A percentile compares a stretch with the other conserved stretches of the same genome.
These are phyloP conservation scores for Toxoplasma gondii DNA, from an alignment of 169 alveolate genomes.

Conservation along the genomic window DNA sequence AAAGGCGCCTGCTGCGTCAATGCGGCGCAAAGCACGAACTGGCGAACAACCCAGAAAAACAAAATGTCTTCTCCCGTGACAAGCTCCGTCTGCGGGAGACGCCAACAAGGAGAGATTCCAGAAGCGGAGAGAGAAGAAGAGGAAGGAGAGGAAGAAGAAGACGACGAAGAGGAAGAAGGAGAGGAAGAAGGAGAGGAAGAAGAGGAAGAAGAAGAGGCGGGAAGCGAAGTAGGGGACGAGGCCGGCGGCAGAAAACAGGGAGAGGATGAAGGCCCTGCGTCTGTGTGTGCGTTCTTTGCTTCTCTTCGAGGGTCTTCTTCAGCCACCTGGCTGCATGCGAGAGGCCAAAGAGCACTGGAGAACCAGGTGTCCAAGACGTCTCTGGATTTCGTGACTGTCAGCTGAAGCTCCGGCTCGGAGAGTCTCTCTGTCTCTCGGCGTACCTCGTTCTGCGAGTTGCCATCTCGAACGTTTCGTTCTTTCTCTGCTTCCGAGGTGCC, in stretches of 20 bases:
- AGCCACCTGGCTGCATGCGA: constrained; percentile 73
- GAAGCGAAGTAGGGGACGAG: too few relatives aligned
- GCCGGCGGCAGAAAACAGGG: not conserved
- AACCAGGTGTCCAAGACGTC: constrained; percentile 99
- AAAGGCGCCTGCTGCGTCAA: constrained; percentile 85
- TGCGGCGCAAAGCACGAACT: constrained; percentile 73
- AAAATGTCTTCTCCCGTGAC: constrained; percentile 94
- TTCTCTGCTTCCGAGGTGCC: not conserved
- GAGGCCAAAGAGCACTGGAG: constrained; percentile 96
- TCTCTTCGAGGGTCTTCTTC: not conserved
- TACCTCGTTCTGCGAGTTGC: not conserved
- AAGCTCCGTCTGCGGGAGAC: not conserved
- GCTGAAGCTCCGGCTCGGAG: not conserved
- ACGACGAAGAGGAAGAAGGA: not conserved
- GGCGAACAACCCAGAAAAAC: constrained; percentile 99
- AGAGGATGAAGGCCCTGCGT: not conserved
- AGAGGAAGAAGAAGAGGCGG: not conserved
- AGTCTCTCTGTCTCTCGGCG: not conserved
- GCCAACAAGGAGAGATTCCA: not conserved
- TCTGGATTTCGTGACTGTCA: constrained; percentile 86
- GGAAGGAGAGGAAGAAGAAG: not conserved
- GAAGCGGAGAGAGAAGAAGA: not conserved
- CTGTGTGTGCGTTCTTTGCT: not conserved
- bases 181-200: not conserved
- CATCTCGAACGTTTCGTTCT: not conserved